phyloP scores from a whole-genome alignment of 2,329 filamentous ascomycete genomes.

The Nigrospora oryzae region DNA sequence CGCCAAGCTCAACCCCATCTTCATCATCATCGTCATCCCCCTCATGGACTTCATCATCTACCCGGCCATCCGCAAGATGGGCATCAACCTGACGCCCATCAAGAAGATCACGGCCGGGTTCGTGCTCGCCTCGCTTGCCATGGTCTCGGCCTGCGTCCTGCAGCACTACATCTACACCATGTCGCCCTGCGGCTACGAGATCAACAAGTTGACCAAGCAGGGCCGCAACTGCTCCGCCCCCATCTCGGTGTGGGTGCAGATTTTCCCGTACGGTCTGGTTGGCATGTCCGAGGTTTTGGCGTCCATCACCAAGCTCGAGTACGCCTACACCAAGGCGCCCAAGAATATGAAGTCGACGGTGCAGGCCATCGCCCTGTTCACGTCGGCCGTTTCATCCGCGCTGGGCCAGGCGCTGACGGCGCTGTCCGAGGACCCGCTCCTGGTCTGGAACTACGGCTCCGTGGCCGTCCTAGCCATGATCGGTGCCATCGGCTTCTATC shows the following conservation, averaged over 20 bases:
- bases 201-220: conserved; percentile 28
- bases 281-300: conserved; percentile 46
- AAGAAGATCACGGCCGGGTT: conserved; percentile 50
- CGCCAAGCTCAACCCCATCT: conserved; percentile 49
- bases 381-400: conserved; percentile 47
- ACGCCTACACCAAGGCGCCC: conserved; percentile 61
- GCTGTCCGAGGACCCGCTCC: conserved; percentile 29
- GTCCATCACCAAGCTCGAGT: conserved; percentile 54
- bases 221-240: conserved; percentile 25
- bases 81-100: conserved; percentile 50
- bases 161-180: conserved; percentile 51
- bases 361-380: conserved; percentile 47
- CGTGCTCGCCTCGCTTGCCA: conserved; percentile 34
- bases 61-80: conserved; percentile 39
- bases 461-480: conserved; percentile 54
- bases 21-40: conserved; percentile 49
- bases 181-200: conserved; percentile 37
- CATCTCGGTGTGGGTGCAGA: conserved; percentile 44
- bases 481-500: conserved; percentile 60
- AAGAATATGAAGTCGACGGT: conserved; percentile 55
- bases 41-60: conserved; percentile 47
- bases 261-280: conserved; percentile 40
- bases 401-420: conserved; percentile 34
- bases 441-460: conserved; percentile 53
- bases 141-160: conserved; percentile 46